Conservation (phyloP, 768 basidiomycete genomes). For the Arthromyces matolae region DNA sequence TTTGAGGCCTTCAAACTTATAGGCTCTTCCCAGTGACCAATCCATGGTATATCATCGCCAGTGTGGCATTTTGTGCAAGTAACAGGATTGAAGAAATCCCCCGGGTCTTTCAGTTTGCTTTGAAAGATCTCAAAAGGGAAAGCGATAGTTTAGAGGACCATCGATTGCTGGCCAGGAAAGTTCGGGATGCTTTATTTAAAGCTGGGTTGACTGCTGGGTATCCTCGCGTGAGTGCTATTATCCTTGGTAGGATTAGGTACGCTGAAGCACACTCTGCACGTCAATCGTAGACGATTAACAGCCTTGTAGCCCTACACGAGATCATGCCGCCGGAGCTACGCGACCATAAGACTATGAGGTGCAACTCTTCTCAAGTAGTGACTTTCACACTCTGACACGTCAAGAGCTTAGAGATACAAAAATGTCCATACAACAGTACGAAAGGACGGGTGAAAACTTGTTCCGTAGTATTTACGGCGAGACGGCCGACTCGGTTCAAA, state of each 20-base stretch:
- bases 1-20: background rate
- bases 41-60: slow-evolving; percentile 60
- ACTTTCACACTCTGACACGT: background rate
- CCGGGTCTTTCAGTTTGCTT: slow-evolving; percentile 46
- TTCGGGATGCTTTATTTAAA: slow-evolving; percentile 64
- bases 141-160: slow-evolving; percentile 29
- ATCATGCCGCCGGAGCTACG: slow-evolving; percentile 49
- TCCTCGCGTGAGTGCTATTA: slow-evolving; percentile 45
- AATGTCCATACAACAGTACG: slow-evolving; percentile 41
- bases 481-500: slow-evolving; percentile 45
- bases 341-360: slow-evolving; percentile 46
- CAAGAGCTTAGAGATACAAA: slow-evolving; percentile 34
- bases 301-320: slow-evolving; percentile 46
- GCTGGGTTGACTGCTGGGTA: slow-evolving; percentile 55
- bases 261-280: background rate
- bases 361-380: background rate
- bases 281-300: slow-evolving; percentile 50
- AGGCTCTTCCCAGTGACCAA: slow-evolving; percentile 22
- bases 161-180: slow-evolving; percentile 43
- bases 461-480: slow-evolving; percentile 55
- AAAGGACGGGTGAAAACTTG: slow-evolving; percentile 36
- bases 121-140: slow-evolving; percentile 38
- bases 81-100: slow-evolving; percentile 60
- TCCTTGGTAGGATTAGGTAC: background rate
- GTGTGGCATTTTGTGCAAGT: slow-evolving; percentile 53